Percentiles rank a stretch among this genome's conserved stretches.
These are phyloP conservation scores for Chaetomium cochliodes DNA, from an alignment of 495 filamentous ascomycete genomes.

Conservation along the genomic window DNA sequence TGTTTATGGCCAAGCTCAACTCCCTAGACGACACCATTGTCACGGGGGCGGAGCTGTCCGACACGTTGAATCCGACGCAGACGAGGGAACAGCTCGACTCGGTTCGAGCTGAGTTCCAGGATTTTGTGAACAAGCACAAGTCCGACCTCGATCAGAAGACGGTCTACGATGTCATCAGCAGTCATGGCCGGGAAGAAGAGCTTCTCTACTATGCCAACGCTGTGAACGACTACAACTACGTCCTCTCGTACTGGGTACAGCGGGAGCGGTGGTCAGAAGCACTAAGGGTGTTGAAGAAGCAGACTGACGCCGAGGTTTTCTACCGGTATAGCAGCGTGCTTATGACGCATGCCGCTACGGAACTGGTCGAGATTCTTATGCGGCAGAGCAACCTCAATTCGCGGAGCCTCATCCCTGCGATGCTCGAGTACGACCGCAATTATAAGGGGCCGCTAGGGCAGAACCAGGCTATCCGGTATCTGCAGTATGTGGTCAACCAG, in stretches of 20 bases:
- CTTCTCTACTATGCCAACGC: constrained; percentile 85
- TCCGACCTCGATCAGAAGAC: constrained; percentile 85
- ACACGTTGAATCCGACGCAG: constrained; percentile 64
- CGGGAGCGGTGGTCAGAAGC: constrained; percentile 92
- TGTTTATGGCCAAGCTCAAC: constrained; percentile 97
- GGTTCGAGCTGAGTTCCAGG: constrained; percentile 76
- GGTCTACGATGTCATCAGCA: constrained; percentile 91
- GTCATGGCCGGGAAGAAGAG: constrained; percentile 90
- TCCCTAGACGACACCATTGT: constrained; percentile 90
- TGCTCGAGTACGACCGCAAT: constrained; percentile 86
- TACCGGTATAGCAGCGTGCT: constrained; percentile 95
- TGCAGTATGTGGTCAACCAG: constrained; percentile 89
- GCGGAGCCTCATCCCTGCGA: constrained; percentile 83
- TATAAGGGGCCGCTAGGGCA: constrained; percentile 61
- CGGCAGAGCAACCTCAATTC: constrained; percentile 85
- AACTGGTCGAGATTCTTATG: constrained; percentile 90
- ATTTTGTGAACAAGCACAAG: constrained; percentile 81
- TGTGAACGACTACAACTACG: constrained; percentile 88
- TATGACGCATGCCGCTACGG: constrained; percentile 80
- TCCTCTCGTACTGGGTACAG: constrained; percentile 95
- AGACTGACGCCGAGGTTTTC: constrained; percentile 88
- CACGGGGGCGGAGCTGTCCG: constrained; percentile 79
- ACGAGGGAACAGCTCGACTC: constrained; percentile 67
- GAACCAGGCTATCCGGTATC: constrained; percentile 93
- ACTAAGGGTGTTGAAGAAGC: constrained; percentile 81